These are phyloP conservation scores for Acer yangbiense DNA, from an alignment of 345 rosid genomes.

Conservation along the genomic window DNA sequence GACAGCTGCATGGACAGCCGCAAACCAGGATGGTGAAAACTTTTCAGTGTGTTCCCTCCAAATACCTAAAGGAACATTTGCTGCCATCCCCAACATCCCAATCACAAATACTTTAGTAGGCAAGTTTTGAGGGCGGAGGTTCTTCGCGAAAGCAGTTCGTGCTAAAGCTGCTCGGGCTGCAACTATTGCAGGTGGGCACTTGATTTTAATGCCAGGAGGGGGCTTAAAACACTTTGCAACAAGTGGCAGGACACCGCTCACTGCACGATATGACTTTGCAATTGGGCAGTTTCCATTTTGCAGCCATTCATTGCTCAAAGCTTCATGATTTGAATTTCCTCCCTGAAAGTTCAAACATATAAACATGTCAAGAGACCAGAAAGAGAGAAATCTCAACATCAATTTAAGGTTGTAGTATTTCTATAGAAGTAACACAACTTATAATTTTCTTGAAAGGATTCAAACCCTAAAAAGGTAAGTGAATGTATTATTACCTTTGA, in stretches of 20 bases:
- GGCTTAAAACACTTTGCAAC: conserved; percentile 81
- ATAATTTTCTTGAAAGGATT: background rate
- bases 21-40: conserved; percentile 83
- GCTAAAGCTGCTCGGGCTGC: conserved; percentile 93
- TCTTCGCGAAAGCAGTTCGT: conserved; percentile 83
- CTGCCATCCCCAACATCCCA: conserved; percentile 94
- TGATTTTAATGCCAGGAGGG: conserved; percentile 68
- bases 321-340: conserved; percentile 65
- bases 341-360: conserved; percentile 48
- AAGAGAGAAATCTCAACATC: background rate
- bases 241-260: conserved; percentile 74
- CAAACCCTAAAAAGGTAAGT: background rate
- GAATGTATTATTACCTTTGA: conserved; percentile 52
- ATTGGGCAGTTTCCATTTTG: conserved; percentile 89
- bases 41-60: conserved; percentile 97
- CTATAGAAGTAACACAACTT: background rate
- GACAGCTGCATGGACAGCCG: conserved; percentile 92
- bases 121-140: conserved; percentile 90
- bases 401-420: background rate
- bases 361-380: conserved; percentile 14
- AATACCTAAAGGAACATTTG: conserved; percentile 84
- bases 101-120: conserved; percentile 79
- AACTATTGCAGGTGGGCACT: conserved; percentile 80
- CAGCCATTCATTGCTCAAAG: conserved; percentile 85
- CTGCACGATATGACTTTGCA: conserved; percentile 88